A percentile compares a stretch with the other conserved stretches of the same genome.
Conservation (phyloP, 257 asterid genomes). For the Nicotiana benthamiana region DNA sequence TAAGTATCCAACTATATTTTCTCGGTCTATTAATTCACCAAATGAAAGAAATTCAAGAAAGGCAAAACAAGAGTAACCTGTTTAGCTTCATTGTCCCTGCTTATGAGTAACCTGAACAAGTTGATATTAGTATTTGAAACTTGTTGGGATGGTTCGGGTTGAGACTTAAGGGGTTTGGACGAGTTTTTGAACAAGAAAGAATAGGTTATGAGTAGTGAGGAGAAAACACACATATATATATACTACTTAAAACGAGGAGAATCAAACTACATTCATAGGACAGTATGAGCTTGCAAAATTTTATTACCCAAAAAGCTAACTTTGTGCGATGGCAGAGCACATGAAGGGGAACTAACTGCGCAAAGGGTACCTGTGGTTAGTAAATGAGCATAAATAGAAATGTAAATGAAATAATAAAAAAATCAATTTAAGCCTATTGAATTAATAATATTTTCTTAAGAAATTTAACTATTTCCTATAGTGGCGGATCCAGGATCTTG, state of each 20-base stretch:
- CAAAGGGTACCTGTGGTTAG: background rate
- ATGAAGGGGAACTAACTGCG: slow-evolving; percentile 46
- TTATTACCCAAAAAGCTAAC: slow-evolving; percentile 31
- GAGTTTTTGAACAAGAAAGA: too few relatives aligned
- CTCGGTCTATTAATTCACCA: background rate
- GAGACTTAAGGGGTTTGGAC: too few relatives aligned
- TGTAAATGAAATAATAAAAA: too few relatives aligned
- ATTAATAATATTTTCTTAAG: too few relatives aligned
- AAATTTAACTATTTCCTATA: too few relatives aligned
- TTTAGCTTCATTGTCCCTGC: slow-evolving; percentile 38
- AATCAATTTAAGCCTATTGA: too few relatives aligned
- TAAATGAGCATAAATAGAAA: too few relatives aligned
- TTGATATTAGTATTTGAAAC: too few relatives aligned
- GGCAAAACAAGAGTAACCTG: slow-evolving; percentile 16
- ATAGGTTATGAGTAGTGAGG: too few relatives aligned
- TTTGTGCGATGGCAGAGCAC: slow-evolving; percentile 63
- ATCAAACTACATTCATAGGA: slow-evolving; percentile 24
- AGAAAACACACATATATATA: too few relatives aligned
- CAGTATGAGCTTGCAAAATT: slow-evolving; percentile 13
- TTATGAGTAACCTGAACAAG: background rate
- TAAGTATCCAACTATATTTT: background rate
- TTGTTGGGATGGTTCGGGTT: too few relatives aligned
- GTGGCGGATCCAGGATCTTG: too few relatives aligned
- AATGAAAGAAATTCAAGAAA: background rate
- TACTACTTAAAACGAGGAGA: slow-evolving; percentile 13